phyloP scores from a whole-genome alignment of 2,329 filamentous ascomycete genomes.

The Phyllosticta capitalensis region DNA sequence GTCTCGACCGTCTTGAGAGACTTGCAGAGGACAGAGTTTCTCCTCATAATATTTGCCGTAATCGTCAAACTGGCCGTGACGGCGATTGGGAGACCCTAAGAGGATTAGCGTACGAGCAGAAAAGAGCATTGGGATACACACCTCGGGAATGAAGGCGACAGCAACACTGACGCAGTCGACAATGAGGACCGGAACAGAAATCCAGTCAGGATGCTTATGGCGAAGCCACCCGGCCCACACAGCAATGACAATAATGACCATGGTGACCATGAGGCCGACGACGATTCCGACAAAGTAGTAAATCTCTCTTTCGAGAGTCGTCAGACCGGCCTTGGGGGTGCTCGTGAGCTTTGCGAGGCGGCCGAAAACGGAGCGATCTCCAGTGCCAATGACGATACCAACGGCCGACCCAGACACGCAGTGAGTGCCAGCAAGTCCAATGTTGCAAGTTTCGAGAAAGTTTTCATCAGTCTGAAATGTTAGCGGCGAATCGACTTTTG shows the following conservation, averaged over 20 bases:
- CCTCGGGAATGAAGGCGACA: slow-evolving; percentile 66
- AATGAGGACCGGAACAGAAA: slow-evolving; percentile 61
- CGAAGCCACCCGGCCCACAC: slow-evolving; percentile 66
- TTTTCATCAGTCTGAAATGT: slow-evolving; percentile 46
- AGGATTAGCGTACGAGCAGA: background rate
- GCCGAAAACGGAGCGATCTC: slow-evolving; percentile 65
- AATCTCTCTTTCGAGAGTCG: slow-evolving; percentile 63
- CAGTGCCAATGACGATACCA: slow-evolving; percentile 62
- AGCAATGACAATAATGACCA: slow-evolving; percentile 55
- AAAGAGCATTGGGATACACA: slow-evolving; percentile 43
- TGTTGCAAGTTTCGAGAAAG: slow-evolving; percentile 67
- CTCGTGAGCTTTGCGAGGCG: slow-evolving; percentile 62
- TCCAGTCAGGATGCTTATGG: slow-evolving; percentile 57
- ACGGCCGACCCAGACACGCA: slow-evolving; percentile 59
- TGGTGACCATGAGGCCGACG: slow-evolving; percentile 54
- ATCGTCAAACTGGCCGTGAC: slow-evolving; percentile 58
- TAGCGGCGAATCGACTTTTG: background rate
- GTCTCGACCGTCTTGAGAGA: slow-evolving; percentile 71
- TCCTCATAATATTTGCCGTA: slow-evolving; percentile 65
- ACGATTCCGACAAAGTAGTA: slow-evolving; percentile 64
- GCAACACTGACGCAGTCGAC: slow-evolving; percentile 61
- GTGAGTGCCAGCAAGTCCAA: slow-evolving; percentile 71
- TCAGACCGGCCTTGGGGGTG: slow-evolving; percentile 57
- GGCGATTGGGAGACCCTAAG: slow-evolving; percentile 23
- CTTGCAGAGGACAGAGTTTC: slow-evolving; percentile 71